Percentiles rank a stretch among this genome's conserved stretches.
phyloP scores from a whole-genome alignment of 116 monocot genomes.

The Dioscorea cayenensis region DNA sequence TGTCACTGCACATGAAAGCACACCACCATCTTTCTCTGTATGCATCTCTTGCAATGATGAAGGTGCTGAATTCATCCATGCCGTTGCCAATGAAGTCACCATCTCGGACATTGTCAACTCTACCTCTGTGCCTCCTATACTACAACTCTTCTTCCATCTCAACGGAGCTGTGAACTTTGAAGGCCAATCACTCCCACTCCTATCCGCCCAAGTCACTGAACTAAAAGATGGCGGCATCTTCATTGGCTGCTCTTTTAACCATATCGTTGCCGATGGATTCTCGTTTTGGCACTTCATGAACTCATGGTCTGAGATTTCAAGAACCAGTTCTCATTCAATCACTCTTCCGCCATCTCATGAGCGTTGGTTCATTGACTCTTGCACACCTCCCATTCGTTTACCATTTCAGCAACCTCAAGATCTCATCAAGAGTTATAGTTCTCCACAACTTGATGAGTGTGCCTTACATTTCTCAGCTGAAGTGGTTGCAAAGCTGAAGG shows the following conservation, averaged over 20 bases:
- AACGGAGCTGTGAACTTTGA: neutral
- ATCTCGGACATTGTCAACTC: neutral
- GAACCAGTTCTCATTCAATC: neutral
- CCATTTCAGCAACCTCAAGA: neutral
- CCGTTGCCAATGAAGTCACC: neutral
- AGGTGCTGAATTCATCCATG: slow-evolving; percentile 13
- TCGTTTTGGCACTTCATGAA: slow-evolving; percentile 2
- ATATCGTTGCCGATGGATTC: neutral
- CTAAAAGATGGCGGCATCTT: slow-evolving; percentile 1
- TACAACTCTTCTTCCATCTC: neutral
- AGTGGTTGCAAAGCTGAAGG: neutral
- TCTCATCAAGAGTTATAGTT: neutral
- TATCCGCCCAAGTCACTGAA: slow-evolving; percentile 4
- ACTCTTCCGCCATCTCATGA: slow-evolving; percentile 26
- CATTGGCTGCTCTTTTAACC: slow-evolving; percentile 5
- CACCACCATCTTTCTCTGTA: neutral
- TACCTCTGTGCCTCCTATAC: neutral
- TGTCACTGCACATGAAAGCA: neutral
- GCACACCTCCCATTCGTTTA: neutral
- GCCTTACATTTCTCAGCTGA: neutral
- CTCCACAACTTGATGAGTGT: neutral
- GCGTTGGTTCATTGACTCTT: slow-evolving; percentile 32
- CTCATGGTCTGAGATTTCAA: neutral
- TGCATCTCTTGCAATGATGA: neutral
- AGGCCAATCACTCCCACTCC: slow-evolving; percentile 1